Evolutionary conservation across 208 protist species (phyloP).

Genomic region (Trypanosomatidae sp.): DNA sequence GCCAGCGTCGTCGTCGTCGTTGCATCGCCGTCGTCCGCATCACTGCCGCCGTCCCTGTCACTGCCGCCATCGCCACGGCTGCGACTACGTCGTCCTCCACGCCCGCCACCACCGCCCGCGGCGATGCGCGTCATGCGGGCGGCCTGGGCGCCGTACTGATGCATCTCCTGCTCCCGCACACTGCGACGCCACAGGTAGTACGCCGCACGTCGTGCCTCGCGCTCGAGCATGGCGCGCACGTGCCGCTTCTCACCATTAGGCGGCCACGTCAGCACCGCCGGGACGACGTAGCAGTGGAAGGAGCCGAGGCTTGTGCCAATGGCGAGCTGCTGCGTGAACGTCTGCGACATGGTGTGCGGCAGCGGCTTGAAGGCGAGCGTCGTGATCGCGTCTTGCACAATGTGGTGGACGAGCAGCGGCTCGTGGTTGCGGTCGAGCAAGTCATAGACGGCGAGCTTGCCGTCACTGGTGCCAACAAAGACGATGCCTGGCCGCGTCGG

Average conservation of each 20-base stretch:
- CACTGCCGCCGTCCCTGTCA: not conserved
- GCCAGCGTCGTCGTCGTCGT: conserved; percentile 6
- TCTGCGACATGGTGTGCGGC: conserved; percentile 14
- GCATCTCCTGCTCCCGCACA: conserved; percentile 60
- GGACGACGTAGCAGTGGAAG: conserved; percentile 83
- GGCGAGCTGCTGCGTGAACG: conserved; percentile 69
- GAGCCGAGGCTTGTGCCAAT: conserved; percentile 78
- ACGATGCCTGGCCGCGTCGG: conserved; percentile 64
- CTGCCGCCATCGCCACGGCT: not conserved
- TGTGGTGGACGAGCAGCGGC: conserved; percentile 69
- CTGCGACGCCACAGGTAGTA: conserved; percentile 81
- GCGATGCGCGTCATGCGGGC: conserved; percentile 1
- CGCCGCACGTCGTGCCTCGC: conserved; percentile 72
- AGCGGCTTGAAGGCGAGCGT: conserved; percentile 77
- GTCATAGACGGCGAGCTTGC: conserved; percentile 84
- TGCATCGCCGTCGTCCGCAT: conserved; percentile 1
- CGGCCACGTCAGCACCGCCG: conserved; percentile 55
- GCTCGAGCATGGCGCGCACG: conserved; percentile 72
- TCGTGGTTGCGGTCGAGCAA: conserved; percentile 85
- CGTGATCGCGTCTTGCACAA: conserved; percentile 86
- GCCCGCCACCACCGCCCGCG: not conserved
- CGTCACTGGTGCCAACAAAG: conserved; percentile 66
- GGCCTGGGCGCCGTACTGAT: conserved; percentile 49
- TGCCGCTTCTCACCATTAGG: conserved; percentile 68
- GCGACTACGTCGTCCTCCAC: not conserved